phyloP scores from a whole-genome alignment of 305 asterid genomes.

The Ruellia speciosa region DNA sequence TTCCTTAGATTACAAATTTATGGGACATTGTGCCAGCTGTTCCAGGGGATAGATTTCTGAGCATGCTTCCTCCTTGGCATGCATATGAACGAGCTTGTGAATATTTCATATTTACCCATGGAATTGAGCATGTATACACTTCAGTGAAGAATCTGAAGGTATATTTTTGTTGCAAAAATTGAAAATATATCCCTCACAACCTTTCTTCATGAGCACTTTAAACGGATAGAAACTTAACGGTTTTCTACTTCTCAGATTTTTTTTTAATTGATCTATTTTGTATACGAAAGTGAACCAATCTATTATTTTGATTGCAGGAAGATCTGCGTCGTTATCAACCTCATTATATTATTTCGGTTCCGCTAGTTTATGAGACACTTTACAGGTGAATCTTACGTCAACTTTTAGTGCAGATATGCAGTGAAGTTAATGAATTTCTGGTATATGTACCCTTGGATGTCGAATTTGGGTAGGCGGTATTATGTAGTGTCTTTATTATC shows the following conservation, averaged over 20 bases:
- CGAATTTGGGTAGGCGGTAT: neutral
- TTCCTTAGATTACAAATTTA: conserved; percentile 45
- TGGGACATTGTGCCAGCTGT: conserved; percentile 84
- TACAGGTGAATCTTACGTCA: conserved; percentile 46
- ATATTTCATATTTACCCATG: conserved; percentile 71
- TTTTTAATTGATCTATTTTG: neutral
- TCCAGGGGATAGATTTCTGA: conserved; percentile 84
- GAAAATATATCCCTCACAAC: conserved; percentile 1
- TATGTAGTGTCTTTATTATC: too few relatives aligned
- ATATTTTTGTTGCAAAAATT: conserved; percentile 18
- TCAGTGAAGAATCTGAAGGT: conserved; percentile 69
- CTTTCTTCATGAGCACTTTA: conserved; percentile 3
- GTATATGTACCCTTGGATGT: neutral
- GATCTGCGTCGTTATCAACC: conserved; percentile 82
- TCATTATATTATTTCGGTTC: conserved; percentile 75
- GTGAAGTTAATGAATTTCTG: too few relatives aligned
- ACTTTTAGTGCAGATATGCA: neutral
- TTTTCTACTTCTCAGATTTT: conserved; percentile 1
- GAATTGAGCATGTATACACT: conserved; percentile 80
- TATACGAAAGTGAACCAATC: conserved; percentile 13
- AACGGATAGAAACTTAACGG: conserved; percentile 11
- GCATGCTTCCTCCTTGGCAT: conserved; percentile 99
- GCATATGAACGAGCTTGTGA: conserved; percentile 90
- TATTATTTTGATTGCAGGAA: conserved; percentile 45
- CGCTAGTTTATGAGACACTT: conserved; percentile 83